Evolutionary conservation across 108 stramenopile genomes (phyloP).

Genomic region (Cyclostephanos invisitatus): DNA sequence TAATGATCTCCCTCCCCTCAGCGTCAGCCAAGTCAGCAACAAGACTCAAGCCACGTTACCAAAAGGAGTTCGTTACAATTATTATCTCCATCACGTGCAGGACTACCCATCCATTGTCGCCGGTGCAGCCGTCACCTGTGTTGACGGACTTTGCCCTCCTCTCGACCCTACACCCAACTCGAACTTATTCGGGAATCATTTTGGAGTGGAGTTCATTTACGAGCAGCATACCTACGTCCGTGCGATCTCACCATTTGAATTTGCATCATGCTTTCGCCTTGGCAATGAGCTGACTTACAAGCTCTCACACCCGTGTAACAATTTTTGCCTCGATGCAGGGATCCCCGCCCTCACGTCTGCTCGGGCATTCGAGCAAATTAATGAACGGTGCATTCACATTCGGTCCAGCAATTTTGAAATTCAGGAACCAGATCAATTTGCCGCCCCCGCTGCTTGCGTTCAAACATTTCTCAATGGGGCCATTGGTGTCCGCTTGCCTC

Average conservation of each 20-base stretch:
- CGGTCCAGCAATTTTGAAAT: constrained; percentile 6
- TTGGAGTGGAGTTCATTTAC: constrained; percentile 14
- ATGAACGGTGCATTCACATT: neutral
- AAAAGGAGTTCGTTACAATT: neutral
- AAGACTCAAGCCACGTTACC: neutral
- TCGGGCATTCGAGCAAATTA: neutral
- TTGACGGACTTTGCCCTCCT: neutral
- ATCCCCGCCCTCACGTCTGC: constrained; percentile 6
- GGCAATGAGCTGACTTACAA: constrained; percentile 7
- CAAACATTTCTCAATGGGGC: constrained; percentile 8
- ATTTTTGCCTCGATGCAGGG: neutral
- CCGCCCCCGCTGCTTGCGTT: constrained; percentile 5
- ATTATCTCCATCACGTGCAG: neutral
- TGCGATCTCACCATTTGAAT: constrained; percentile 22
- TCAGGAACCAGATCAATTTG: neutral
- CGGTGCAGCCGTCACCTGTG: neutral
- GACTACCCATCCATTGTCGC: neutral
- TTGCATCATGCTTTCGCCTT: constrained; percentile 4
- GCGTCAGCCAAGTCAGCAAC: neutral
- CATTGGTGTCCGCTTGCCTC: neutral
- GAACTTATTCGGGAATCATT: constrained; percentile 14
- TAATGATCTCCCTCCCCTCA: neutral
- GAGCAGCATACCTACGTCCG: constrained; percentile 3
- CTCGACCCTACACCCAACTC: neutral
- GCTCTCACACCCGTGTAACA: neutral